These are phyloP conservation scores for Gliomastix tumulicola DNA, from an alignment of 2,329 filamentous ascomycete genomes.

Conservation along the genomic window DNA sequence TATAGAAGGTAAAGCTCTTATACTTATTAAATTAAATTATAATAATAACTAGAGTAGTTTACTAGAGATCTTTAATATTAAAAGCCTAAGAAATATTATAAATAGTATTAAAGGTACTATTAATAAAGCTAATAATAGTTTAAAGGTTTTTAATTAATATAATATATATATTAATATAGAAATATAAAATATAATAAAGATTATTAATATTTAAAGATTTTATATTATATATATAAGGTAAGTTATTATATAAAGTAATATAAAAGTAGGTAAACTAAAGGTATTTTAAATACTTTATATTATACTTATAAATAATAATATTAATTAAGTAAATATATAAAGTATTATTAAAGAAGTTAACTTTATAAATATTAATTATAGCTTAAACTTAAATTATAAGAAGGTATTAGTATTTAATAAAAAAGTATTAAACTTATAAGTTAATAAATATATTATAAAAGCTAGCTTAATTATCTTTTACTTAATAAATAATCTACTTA, in stretches of 20 bases:
- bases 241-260: not conserved
- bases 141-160: not conserved
- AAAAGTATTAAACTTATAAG: not conserved
- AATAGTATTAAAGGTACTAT: not conserved
- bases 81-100: not conserved
- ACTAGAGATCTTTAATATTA: not conserved
- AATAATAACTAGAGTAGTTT: too few species aligned
- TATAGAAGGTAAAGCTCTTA: too few species aligned
- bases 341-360: not conserved
- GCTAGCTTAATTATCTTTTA: too few species aligned
- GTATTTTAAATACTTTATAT: conserved; percentile 1
- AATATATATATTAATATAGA: not conserved
- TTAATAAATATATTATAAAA: too few species aligned
- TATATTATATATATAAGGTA: not conserved
- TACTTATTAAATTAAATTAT: too few species aligned
- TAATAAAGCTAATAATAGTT: not conserved
- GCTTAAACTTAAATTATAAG: not conserved
- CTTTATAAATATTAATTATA: too few species aligned
- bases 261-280: not conserved
- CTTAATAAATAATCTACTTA: too few species aligned
- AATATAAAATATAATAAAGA: not conserved
- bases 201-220: conserved; percentile 1
- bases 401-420: not conserved
- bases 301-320: not conserved
- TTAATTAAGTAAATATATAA: not conserved